Conservation (phyloP, 2,329 filamentous ascomycete species). For the Aspergillus pseudonomiae region DNA sequence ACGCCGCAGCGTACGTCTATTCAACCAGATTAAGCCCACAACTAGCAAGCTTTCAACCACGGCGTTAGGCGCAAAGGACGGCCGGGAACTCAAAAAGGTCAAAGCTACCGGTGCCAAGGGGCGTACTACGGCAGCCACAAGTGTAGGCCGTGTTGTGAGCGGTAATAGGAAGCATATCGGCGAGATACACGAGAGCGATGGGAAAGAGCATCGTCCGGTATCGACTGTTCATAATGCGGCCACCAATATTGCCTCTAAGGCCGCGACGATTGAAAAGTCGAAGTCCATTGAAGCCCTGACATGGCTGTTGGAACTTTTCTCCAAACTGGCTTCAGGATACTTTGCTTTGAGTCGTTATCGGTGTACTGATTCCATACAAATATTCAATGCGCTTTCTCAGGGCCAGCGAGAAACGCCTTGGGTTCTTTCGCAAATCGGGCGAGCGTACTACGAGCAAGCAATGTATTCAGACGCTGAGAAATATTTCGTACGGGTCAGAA, state of each 20-base stretch:
- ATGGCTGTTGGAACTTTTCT: conserved; percentile 77
- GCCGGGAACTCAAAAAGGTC: conserved; percentile 80
- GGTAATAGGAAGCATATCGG: conserved; percentile 75
- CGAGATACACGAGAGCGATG: conserved; percentile 66
- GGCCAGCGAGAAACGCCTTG: conserved; percentile 87
- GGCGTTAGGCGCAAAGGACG: conserved; percentile 62
- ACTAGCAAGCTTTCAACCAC: conserved; percentile 64
- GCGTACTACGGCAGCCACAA: conserved; percentile 67
- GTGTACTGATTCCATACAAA: conserved; percentile 74
- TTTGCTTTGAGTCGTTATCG: conserved; percentile 77
- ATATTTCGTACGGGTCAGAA: conserved; percentile 77
- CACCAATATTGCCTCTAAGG: conserved; percentile 33
- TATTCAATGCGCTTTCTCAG: conserved; percentile 70
- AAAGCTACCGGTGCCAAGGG: conserved; percentile 73
- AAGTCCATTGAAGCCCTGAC: conserved; percentile 76
- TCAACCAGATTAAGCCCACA: conserved; percentile 69
- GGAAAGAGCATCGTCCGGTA: conserved; percentile 58
- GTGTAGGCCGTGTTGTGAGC: conserved; percentile 83
- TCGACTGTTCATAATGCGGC: conserved; percentile 34
- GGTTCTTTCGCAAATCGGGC: conserved; percentile 88
- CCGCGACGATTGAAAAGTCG: conserved; percentile 52
- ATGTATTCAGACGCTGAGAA: conserved; percentile 85
- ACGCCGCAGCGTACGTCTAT: conserved; percentile 72
- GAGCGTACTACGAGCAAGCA: conserved; percentile 87
- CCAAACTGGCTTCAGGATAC: conserved; percentile 80